Evolutionary conservation across 1,284 basidiomycete genomes (phyloP).

Genomic region (Puccinia brachypodii): DNA sequence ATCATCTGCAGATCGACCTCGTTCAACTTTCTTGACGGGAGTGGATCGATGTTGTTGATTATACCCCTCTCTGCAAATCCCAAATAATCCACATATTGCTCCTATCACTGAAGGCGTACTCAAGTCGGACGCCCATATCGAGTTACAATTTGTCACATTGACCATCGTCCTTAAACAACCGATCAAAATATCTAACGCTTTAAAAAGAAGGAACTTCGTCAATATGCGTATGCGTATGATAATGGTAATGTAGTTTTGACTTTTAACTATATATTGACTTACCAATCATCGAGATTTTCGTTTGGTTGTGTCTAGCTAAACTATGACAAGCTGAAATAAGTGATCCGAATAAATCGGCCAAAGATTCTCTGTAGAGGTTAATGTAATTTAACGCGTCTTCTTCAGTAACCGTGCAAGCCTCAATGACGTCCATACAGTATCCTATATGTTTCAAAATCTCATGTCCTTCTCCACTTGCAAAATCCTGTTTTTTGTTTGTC

Average conservation of each 20-base stretch:
- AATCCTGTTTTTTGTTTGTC: conserved; percentile 5
- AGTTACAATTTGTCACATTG: conserved; percentile 35
- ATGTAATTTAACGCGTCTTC: conserved; percentile 34
- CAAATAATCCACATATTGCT: conserved; percentile 18
- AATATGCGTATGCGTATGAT: background rate
- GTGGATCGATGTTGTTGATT: background rate
- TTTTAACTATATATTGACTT: too few species aligned
- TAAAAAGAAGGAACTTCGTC: background rate
- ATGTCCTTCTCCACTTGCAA: background rate
- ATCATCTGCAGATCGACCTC: background rate
- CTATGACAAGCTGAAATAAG: conserved; percentile 23
- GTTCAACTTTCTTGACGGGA: background rate
- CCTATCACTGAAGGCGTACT: conserved; percentile 14
- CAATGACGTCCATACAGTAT: conserved; percentile 33
- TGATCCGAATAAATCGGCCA: conserved; percentile 16
- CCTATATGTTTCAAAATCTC: conserved; percentile 12
- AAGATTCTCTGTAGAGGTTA: background rate
- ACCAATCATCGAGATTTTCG: conserved; percentile 5
- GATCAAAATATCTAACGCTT: conserved; percentile 30
- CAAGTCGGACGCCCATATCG: conserved; percentile 10
- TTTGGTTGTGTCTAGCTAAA: conserved; percentile 13
- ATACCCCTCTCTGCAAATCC: conserved; percentile 34
- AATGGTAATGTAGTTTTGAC: background rate
- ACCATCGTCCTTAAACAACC: conserved; percentile 39
- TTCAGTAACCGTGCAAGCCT: conserved; percentile 39